Percentiles rank a stretch among this genome's conserved stretches.
phyloP scores from a whole-genome alignment of 495 filamentous ascomycete genomes.

The Talaromyces adpressus region DNA sequence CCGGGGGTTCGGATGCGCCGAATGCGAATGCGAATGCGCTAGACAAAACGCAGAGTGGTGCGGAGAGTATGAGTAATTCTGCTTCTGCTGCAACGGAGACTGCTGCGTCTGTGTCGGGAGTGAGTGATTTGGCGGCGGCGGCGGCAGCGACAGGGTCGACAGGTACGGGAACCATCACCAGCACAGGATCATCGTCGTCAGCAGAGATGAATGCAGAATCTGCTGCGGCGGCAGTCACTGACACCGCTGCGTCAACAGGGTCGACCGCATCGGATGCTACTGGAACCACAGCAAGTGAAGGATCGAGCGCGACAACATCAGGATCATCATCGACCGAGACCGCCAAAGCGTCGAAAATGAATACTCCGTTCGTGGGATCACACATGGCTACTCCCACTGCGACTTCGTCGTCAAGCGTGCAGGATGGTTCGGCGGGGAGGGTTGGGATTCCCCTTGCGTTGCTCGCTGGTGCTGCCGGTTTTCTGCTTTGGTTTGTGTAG shows the following conservation, averaged over 20 bases:
- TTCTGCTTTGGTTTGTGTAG: not conserved
- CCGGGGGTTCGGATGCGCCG: conserved; percentile 15
- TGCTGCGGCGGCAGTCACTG: conserved; percentile 1
- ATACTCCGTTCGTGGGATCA: not conserved
- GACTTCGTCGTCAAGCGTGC: conserved; percentile 6
- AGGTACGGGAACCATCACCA: not conserved
- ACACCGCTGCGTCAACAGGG: conserved; percentile 12
- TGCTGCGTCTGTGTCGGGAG: not conserved
- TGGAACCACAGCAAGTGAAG: conserved; percentile 8
- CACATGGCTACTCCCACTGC: not conserved
- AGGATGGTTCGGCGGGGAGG: conserved; percentile 11
- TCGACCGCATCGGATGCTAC: conserved; percentile 1
- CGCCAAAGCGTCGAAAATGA: conserved; percentile 1
- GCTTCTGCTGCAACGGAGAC: conserved; percentile 13
- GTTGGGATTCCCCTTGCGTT: not conserved
- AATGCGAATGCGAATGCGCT: not conserved
- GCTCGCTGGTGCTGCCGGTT: not conserved
- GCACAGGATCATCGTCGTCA: not conserved
- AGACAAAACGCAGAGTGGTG: not conserved
- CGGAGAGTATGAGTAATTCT: not conserved
- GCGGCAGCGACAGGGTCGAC: conserved; percentile 3
- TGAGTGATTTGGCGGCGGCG: not conserved
- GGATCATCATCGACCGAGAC: conserved; percentile 6
- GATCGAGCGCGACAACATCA: conserved; percentile 2
- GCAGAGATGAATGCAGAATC: not conserved